phyloP scores from a whole-genome alignment of 176 grass and related monocot genomes.

The Elymus sibiricus region DNA sequence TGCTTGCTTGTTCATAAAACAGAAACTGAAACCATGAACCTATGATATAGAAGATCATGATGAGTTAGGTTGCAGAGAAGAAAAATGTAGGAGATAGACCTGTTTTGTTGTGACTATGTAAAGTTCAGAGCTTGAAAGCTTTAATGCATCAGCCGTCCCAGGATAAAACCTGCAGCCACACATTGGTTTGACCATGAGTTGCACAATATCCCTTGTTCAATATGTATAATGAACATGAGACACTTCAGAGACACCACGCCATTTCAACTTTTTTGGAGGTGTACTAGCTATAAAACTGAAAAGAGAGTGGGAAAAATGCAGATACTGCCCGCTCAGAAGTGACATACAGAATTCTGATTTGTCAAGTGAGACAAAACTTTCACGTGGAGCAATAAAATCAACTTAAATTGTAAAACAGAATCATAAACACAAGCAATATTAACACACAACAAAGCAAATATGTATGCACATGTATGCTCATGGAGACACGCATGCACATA shows the following conservation, averaged over 20 bases:
- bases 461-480: background rate
- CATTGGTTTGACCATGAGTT: background rate
- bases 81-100: constrained; percentile 26
- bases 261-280: background rate
- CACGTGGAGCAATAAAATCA: background rate
- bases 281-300: background rate
- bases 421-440: background rate
- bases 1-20: background rate
- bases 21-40: background rate
- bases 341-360: background rate
- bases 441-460: background rate
- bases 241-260: background rate
- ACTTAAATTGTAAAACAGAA: background rate
- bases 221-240: constrained; percentile 1
- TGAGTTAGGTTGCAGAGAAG: background rate
- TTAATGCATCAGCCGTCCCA: constrained; percentile 84
- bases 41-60: background rate
- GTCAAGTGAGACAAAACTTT: background rate
- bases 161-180: constrained; percentile 78
- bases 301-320: background rate
- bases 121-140: constrained; percentile 81
- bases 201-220: background rate
- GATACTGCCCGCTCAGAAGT: background rate
- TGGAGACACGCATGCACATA: no score
- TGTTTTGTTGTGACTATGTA: constrained; percentile 99